Percentiles rank a stretch among this genome's conserved stretches.
Evolutionary conservation across 2,329 filamentous ascomycete species (phyloP).

Genomic region (Talaromyces sp.): DNA sequence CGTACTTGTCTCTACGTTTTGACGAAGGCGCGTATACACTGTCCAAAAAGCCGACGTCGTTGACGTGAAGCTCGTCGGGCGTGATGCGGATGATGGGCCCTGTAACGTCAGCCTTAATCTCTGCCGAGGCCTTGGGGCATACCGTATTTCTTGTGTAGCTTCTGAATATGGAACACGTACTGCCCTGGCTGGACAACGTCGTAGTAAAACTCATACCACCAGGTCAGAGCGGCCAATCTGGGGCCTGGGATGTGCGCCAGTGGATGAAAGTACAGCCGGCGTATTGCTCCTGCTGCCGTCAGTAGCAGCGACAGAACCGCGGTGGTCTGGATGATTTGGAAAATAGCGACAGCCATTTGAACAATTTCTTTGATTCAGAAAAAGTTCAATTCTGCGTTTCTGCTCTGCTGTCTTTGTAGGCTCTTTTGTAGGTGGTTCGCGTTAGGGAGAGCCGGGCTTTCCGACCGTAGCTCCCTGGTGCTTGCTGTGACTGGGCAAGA

Average conservation of each 20-base stretch:
- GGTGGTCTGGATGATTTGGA: conserved; percentile 6
- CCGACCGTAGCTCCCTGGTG: not conserved
- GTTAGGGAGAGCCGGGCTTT: not conserved
- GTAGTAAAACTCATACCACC: not conserved
- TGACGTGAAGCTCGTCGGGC: not conserved
- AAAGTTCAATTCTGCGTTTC: not conserved
- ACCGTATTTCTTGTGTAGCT: not conserved
- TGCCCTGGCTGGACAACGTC: not conserved
- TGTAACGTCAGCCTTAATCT: not conserved
- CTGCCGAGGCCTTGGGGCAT: not conserved
- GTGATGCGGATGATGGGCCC: not conserved
- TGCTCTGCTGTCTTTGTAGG: not conserved
- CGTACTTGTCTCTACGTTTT: not conserved
- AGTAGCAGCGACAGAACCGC: not conserved
- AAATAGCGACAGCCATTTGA: not conserved
- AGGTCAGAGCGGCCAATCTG: not conserved
- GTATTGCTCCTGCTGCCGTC: not conserved
- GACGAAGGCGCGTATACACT: not conserved
- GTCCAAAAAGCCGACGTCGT: not conserved
- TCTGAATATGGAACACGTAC: not conserved
- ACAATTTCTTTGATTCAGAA: too few species aligned
- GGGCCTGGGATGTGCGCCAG: not conserved
- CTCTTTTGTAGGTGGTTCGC: not conserved
- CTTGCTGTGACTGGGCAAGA: too few species aligned
- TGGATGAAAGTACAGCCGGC: not conserved